Evolutionary conservation across 169 alveolate species (phyloP).

Genomic region (Plasmodium falciparum): DNA sequence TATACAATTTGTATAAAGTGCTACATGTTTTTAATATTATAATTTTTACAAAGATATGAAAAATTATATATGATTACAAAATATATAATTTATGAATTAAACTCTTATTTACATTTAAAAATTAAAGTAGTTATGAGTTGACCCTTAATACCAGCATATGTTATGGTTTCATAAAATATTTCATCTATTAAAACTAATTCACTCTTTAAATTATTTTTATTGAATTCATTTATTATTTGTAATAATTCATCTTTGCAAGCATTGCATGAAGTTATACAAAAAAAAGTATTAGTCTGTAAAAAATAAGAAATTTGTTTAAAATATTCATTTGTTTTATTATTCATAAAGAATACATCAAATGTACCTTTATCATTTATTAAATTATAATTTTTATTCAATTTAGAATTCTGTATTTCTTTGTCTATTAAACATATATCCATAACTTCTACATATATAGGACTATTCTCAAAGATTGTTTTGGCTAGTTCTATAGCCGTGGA

Average conservation of each 20-base stretch:
- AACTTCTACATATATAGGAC: constrained; percentile 54
- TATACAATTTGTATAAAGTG: too few species aligned
- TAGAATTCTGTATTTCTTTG: constrained; percentile 13
- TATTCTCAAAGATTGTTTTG: constrained; percentile 29
- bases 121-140: constrained; percentile 58
- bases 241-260: constrained; percentile 81
- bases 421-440: constrained; percentile 57
- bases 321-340: constrained; percentile 69
- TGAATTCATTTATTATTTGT: constrained; percentile 36
- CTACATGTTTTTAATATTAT: too few species aligned
- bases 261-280: constrained; percentile 80
- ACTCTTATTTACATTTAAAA: constrained; percentile 23
- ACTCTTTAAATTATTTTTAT: constrained; percentile 5
- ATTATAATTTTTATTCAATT: constrained; percentile 58
- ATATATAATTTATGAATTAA: not conserved
- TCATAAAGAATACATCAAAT: constrained; percentile 82
- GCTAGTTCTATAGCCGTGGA: constrained; percentile 81
- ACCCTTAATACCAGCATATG: constrained; percentile 37
- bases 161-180: constrained; percentile 50
- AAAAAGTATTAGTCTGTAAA: constrained; percentile 68
- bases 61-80: not conserved
- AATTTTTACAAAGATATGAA: too few species aligned
- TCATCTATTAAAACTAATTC: constrained; percentile 39
- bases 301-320: constrained; percentile 69
- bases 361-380: constrained; percentile 83